Evolutionary conservation across 192 early-diverging fungal genomes (phyloP).

Genomic region (Endogone sp.): DNA sequence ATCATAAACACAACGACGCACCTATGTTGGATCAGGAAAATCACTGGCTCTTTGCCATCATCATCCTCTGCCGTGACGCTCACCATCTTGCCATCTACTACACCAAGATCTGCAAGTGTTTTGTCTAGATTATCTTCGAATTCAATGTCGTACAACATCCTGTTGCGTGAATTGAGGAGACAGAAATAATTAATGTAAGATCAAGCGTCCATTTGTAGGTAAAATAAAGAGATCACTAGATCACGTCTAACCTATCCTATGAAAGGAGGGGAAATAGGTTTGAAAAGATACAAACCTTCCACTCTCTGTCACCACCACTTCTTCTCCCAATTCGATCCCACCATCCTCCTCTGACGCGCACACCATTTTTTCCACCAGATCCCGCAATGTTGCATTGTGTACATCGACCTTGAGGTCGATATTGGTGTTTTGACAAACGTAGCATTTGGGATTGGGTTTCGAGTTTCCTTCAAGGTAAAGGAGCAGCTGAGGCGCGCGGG

Average conservation of each 20-base stretch:
- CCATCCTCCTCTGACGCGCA: conserved; percentile 26
- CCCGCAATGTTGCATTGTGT: conserved; percentile 56
- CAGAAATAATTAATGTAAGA: neutral
- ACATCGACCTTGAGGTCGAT: conserved; percentile 59
- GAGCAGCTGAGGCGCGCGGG: conserved; percentile 49
- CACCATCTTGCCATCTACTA: conserved; percentile 56
- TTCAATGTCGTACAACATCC: conserved; percentile 85
- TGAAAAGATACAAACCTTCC: conserved; percentile 36
- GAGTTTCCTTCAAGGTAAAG: conserved; percentile 62
- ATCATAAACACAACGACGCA: neutral
- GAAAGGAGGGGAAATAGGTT: too few species aligned
- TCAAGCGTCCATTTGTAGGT: too few species aligned
- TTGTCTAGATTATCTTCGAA: conserved; percentile 74
- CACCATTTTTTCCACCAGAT: conserved; percentile 55
- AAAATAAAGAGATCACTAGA: too few species aligned
- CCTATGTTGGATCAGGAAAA: neutral
- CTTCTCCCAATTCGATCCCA: conserved; percentile 62
- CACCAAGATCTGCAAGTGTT: conserved; percentile 53
- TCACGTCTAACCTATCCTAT: too few species aligned
- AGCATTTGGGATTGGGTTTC: conserved; percentile 71
- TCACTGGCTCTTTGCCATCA: conserved; percentile 12
- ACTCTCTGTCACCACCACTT: conserved; percentile 67
- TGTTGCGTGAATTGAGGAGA: conserved; percentile 20
- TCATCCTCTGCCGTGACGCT: conserved; percentile 58
- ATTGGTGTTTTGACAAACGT: conserved; percentile 67